Percentiles rank a stretch among this genome's conserved stretches.
These are phyloP conservation scores for Solanum bulbocastanum DNA, from an alignment of 257 asterid genomes.

Conservation along the genomic window DNA sequence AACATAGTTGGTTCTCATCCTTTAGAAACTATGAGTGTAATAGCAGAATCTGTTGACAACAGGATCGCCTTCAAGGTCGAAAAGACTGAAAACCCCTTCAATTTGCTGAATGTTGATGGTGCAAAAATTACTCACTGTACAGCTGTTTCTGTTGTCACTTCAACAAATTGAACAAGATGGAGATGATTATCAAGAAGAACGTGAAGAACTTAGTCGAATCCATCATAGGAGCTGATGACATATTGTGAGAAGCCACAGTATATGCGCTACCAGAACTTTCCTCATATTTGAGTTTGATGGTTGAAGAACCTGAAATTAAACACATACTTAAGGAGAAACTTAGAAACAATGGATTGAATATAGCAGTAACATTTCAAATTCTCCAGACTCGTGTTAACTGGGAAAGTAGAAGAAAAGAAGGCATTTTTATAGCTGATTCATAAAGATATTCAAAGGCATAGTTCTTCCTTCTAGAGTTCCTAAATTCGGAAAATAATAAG, in stretches of 20 bases:
- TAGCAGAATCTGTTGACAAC: neutral
- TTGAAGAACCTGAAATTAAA: constrained; percentile 52
- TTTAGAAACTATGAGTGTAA: neutral
- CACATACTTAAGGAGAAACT: neutral
- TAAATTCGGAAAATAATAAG: neutral
- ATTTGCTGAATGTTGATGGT: neutral
- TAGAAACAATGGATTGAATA: neutral
- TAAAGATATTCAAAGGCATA: neutral
- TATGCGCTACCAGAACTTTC: constrained; percentile 34
- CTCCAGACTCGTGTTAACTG: neutral
- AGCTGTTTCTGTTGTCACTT: neutral
- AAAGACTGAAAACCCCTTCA: neutral
- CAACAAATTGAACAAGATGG: constrained; percentile 20
- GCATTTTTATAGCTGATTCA: neutral
- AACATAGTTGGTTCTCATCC: neutral
- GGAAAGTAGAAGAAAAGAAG: neutral
- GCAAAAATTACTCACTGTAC: neutral
- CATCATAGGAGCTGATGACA: constrained; percentile 33
- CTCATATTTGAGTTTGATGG: constrained; percentile 54
- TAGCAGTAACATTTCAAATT: neutral
- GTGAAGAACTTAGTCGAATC: constrained; percentile 15
- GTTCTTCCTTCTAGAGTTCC: neutral
- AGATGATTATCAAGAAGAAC: constrained; percentile 24
- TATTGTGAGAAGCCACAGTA: constrained; percentile 37
- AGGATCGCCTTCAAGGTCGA: neutral